Percentiles rank a stretch among this genome's conserved stretches.
Evolutionary conservation across 176 grass and related monocot genomes (phyloP).

Genomic region (Raddia guianensis): DNA sequence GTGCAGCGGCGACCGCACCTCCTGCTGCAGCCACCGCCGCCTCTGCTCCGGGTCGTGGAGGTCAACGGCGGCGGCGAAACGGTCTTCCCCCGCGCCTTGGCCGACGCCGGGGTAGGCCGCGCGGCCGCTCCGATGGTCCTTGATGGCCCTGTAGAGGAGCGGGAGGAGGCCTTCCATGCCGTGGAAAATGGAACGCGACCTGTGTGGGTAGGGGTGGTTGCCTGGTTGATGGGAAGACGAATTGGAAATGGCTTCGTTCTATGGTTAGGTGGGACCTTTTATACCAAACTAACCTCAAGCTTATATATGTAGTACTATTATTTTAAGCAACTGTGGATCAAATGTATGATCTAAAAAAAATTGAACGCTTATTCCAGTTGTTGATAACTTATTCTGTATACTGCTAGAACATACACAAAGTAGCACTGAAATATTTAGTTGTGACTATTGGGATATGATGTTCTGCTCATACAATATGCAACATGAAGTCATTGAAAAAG

Average conservation of each 20-base stretch:
- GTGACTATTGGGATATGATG: too few species aligned
- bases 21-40: constrained; percentile 46
- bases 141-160: constrained; percentile 65
- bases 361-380: too few species aligned
- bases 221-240: neutral
- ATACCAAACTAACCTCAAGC: neutral
- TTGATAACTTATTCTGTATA: too few species aligned
- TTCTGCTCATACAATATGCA: too few species aligned
- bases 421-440: too few species aligned
- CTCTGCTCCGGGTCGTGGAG: constrained; percentile 53
- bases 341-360: too few species aligned
- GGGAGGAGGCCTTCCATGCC: constrained; percentile 64
- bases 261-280: neutral
- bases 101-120: neutral
- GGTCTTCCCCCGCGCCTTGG: neutral
- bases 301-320: too few species aligned
- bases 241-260: too few species aligned
- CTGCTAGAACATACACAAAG: too few species aligned
- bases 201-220: constrained; percentile 10
- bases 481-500: too few species aligned
- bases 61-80: constrained; percentile 10
- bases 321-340: too few species aligned
- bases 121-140: constrained; percentile 40
- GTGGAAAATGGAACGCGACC: neutral
- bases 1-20: constrained; percentile 49